Conservation (phyloP, 2,329 filamentous ascomycete genomes). For the Lasiodiplodia gonubiensis region DNA sequence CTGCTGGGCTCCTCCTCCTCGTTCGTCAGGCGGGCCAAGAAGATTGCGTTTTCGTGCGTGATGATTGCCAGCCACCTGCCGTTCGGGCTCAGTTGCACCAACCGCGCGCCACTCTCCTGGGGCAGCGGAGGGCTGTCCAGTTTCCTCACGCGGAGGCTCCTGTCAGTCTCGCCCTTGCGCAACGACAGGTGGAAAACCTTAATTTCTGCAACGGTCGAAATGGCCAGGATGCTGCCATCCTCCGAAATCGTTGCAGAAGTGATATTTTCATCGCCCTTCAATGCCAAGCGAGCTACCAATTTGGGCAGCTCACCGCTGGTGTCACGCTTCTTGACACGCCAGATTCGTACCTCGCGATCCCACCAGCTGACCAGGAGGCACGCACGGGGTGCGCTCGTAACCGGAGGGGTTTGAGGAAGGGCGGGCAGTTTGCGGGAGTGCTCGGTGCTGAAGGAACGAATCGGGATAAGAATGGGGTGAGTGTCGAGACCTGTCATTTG, state of each 20-base stretch:
- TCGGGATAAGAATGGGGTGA: slow-evolving; percentile 78
- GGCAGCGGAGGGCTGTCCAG: slow-evolving; percentile 67
- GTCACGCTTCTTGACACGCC: slow-evolving; percentile 65
- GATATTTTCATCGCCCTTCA: slow-evolving; percentile 76
- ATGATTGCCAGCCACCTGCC: slow-evolving; percentile 70
- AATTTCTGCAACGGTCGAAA: slow-evolving; percentile 74
- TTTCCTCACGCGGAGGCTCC: slow-evolving; percentile 73
- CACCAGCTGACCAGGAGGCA: slow-evolving; percentile 89
- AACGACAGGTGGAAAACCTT: slow-evolving; percentile 76
- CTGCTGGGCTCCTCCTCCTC: slow-evolving; percentile 48
- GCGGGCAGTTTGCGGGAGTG: slow-evolving; percentile 82
- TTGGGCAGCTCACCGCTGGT: slow-evolving; percentile 51
- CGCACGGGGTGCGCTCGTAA: slow-evolving; percentile 74
- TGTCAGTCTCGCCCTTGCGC: slow-evolving; percentile 57
- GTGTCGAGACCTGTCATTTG: slow-evolving; percentile 75
- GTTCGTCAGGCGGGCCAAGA: slow-evolving; percentile 54
- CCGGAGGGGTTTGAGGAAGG: slow-evolving; percentile 77
- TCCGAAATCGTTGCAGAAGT: slow-evolving; percentile 73
- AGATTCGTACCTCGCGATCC: slow-evolving; percentile 85
- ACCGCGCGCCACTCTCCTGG: slow-evolving; percentile 63
- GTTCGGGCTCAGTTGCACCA: slow-evolving; percentile 72
- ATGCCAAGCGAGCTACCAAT: slow-evolving; percentile 47
- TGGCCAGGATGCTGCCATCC: slow-evolving; percentile 75
- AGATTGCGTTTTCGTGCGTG: slow-evolving; percentile 52
- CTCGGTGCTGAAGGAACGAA: slow-evolving; percentile 78